Percentiles rank a stretch among this genome's conserved stretches.
Evolutionary conservation across 2,329 filamentous ascomycete genomes (phyloP).

Genomic region (Penicillium crustosum): DNA sequence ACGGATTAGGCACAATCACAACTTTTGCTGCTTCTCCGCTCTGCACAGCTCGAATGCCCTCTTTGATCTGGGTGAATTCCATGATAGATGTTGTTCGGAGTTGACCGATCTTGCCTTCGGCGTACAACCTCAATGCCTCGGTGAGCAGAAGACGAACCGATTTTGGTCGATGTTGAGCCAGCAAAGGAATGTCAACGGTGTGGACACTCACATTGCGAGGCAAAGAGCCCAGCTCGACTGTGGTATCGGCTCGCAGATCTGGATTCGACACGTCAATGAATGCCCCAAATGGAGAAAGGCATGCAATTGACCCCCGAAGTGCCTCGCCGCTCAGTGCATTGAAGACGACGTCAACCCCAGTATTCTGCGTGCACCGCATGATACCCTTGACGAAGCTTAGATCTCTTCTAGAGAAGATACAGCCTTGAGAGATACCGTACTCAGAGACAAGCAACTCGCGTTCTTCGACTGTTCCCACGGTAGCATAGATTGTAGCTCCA

Average conservation of each 20-base stretch:
- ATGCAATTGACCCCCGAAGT: conserved; percentile 16
- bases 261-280: conserved; percentile 16
- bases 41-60: background rate
- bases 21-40: conserved; percentile 4
- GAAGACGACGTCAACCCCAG: conserved; percentile 23
- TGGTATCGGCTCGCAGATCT: background rate
- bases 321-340: conserved; percentile 18
- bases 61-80: conserved; percentile 12
- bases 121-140: conserved; percentile 7
- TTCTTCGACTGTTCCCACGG: conserved; percentile 16
- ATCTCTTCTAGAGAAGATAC: conserved; percentile 18
- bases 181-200: conserved; percentile 12
- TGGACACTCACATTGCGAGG: conserved; percentile 13
- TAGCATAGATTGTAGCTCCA: conserved; percentile 16
- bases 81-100: conserved; percentile 3
- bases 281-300: conserved; percentile 20
- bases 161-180: conserved; percentile 11
- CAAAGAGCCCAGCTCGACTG: conserved; percentile 6
- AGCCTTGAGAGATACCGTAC: conserved; percentile 11
- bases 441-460: conserved; percentile 8
- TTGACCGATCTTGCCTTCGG: conserved; percentile 6
- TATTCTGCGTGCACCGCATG: conserved; percentile 15
- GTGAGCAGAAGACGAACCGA: conserved; percentile 2
- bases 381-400: conserved; percentile 16
- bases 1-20: conserved; percentile 10